These are phyloP conservation scores for Hypoxylon rubiginosum DNA, from an alignment of 2,329 filamentous ascomycete genomes.

Conservation along the genomic window DNA sequence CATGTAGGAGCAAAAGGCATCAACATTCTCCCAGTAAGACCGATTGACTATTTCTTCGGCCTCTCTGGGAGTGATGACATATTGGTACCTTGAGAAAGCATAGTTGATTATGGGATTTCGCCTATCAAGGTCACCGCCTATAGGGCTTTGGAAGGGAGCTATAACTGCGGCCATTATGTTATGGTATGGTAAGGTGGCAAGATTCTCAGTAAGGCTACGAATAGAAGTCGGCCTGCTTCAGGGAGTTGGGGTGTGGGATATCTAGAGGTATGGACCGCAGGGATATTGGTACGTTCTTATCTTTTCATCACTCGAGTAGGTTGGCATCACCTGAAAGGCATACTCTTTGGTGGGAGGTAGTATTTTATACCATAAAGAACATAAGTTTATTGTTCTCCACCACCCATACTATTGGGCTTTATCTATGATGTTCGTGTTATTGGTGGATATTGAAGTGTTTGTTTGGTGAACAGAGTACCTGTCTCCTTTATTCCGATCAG, in stretches of 20 bases:
- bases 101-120: conserved; percentile 28
- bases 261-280: background rate
- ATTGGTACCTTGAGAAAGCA: conserved; percentile 22
- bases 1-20: conserved; percentile 28
- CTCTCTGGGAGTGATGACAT: conserved; percentile 28
- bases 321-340: background rate
- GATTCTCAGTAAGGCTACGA: background rate
- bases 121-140: conserved; percentile 6
- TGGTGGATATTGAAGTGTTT: background rate
- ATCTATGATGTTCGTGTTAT: background rate
- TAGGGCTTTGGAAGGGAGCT: background rate
- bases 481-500: background rate
- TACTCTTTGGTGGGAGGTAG: background rate
- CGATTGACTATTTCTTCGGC: conserved; percentile 17
- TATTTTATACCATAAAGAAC: background rate
- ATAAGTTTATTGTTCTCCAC: background rate
- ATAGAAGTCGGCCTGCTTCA: background rate
- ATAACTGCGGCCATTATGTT: background rate
- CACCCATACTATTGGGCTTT: background rate
- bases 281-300: background rate
- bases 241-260: background rate
- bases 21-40: conserved; percentile 26
- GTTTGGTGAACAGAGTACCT: background rate
- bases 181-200: background rate
- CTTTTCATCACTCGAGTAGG: background rate